phyloP scores from a whole-genome alignment of 176 grass and related monocot genomes.

The bread wheat (Triticum aestivum) region DNA sequence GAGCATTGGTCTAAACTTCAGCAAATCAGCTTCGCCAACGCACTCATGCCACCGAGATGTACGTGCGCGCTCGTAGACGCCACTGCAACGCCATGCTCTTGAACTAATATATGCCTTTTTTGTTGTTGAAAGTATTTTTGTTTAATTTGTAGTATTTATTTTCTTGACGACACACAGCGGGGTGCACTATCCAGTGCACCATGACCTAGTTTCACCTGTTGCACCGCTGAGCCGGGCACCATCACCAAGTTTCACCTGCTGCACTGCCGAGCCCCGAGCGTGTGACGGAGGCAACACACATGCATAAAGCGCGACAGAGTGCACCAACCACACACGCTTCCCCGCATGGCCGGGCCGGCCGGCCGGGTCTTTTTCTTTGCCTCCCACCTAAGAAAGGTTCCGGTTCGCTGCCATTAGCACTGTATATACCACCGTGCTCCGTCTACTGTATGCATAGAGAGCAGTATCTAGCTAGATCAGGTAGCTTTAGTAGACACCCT shows the following conservation, averaged over 20 bases:
- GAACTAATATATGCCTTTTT: background rate
- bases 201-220: background rate
- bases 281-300: background rate
- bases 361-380: background rate
- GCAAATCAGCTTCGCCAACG: too few species aligned
- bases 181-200: background rate
- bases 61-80: conserved; percentile 34
- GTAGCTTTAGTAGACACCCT: background rate
- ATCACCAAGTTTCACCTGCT: background rate
- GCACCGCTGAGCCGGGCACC: background rate
- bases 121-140: background rate
- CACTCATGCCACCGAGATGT: conserved; percentile 35
- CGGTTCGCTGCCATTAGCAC: background rate
- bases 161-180: background rate
- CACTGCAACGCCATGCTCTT: too few species aligned
- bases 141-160: background rate
- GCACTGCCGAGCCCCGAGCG: background rate
- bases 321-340: background rate
- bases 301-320: background rate
- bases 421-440: background rate
- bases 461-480: background rate
- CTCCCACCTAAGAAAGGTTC: background rate
- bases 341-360: background rate
- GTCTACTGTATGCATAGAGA: background rate
- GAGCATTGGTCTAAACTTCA: too few species aligned